phyloP scores from a whole-genome alignment of 2,329 filamentous ascomycete species.

The Parascedosporium putredinis region DNA sequence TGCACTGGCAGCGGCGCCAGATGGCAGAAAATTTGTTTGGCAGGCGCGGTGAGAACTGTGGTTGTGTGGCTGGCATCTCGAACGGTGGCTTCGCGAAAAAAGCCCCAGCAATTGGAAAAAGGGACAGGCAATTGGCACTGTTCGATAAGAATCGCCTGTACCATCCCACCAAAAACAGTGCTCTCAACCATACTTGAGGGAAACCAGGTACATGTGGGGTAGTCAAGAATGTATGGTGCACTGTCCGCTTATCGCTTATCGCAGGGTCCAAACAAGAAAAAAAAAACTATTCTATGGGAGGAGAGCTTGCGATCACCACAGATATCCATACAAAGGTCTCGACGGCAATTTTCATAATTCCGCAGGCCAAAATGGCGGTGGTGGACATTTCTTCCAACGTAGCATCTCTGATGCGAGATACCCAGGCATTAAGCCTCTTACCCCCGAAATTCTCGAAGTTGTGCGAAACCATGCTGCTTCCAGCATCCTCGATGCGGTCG shows the following conservation, averaged over 20 bases:
- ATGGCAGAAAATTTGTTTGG: neutral
- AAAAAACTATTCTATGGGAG: neutral
- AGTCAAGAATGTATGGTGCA: neutral
- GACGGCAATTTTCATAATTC: no score
- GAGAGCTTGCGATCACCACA: neutral
- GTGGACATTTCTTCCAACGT: constrained; percentile 11
- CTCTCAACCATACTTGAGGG: neutral
- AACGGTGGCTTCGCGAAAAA: neutral
- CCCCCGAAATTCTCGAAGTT: constrained; percentile 60
- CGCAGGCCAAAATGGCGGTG: constrained; percentile 11
- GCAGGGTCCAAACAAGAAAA: neutral
- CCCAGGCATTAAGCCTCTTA: constrained; percentile 26
- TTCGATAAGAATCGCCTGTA: constrained; percentile 4
- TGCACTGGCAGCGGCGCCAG: neutral
- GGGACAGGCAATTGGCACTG: constrained; percentile 3
- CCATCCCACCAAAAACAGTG: neutral
- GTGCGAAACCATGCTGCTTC: constrained; percentile 49
- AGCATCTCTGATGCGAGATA: constrained; percentile 11
- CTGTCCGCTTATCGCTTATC: constrained; percentile 5
- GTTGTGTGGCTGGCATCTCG: neutral
- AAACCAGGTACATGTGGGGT: neutral
- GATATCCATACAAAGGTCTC: constrained; percentile 4
- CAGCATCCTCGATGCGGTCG: constrained; percentile 61
- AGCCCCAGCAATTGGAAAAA: neutral
- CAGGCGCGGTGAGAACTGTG: neutral